Conservation (phyloP, 1,139 yeast species). For the Saccharomyces hybrid region DNA sequence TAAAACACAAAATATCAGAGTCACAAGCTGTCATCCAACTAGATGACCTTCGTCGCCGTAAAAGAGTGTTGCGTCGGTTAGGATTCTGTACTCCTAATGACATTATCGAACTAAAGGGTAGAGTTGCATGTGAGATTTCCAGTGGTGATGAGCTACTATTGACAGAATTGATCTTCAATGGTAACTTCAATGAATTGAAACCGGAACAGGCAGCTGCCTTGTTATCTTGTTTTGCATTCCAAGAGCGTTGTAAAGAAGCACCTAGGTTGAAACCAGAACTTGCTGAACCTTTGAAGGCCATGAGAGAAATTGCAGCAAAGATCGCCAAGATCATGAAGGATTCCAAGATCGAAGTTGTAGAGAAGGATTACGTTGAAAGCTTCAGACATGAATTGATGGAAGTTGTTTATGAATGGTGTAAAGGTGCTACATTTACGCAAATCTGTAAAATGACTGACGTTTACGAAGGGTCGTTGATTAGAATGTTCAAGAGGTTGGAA, state of each 20-base stretch:
- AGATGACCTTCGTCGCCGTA: constrained; percentile 88
- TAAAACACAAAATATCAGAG: constrained; percentile 61
- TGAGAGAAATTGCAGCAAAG: constrained; percentile 84
- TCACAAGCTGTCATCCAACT: constrained; percentile 89
- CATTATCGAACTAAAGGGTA: constrained; percentile 89
- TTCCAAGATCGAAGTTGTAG: constrained; percentile 80
- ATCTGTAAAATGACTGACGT: constrained; percentile 98
- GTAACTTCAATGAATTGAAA: constrained; percentile 79
- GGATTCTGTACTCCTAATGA: constrained; percentile 79
- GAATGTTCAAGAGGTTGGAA: constrained; percentile 89
- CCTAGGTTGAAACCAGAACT: constrained; percentile 83
- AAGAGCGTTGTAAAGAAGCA: constrained; percentile 84
- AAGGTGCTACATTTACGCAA: constrained; percentile 91
- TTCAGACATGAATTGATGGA: constrained; percentile 94
- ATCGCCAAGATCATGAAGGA: constrained; percentile 86
- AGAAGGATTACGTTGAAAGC: constrained; percentile 83
- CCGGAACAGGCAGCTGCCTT: constrained; percentile 91
- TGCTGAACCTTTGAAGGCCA: constrained; percentile 76
- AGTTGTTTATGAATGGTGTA: constrained; percentile 94
- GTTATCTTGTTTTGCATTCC: constrained; percentile 91
- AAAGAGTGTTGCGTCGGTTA: constrained; percentile 76
- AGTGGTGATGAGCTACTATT: constrained; percentile 87
- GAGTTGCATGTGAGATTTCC: constrained; percentile 94
- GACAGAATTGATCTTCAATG: constrained; percentile 89
- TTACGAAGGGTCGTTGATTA: constrained; percentile 90